Evolutionary conservation across 2,329 filamentous ascomycete species (phyloP), one percentile per base, ranked within the genome.

Genomic region (Decorospora gaudefroyi): DNA sequence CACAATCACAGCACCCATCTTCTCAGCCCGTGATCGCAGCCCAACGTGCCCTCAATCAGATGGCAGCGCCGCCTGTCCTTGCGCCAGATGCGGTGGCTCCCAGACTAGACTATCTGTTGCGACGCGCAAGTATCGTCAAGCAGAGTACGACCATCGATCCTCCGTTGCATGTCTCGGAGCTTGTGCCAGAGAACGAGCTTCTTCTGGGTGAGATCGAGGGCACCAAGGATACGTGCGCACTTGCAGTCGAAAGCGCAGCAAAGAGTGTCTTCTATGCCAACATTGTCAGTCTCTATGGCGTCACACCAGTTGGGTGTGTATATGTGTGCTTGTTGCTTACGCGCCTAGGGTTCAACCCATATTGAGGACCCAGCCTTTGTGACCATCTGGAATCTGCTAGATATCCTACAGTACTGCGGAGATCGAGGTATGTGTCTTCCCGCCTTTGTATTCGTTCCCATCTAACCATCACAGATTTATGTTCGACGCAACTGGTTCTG

Each of bases 381-480:
- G 35, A 81, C 84, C 48, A 82, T 97, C 52, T 99, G 92, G 92
- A 93, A 96, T 65, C 77, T 99, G 4, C 81, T 99, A 44, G 95
- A 99, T 65, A 84, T 97, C 28, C 78, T 96, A n/a, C 86, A 88
- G 1, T 84, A 95, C 25, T 84, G 95, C 49, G 91, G 90, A 48
- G 92, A 96, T 64, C 82, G 85, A 65, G 87, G 86, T 76, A 79
- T 79, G 74, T 84, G 76, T 66, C 18, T 9, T 12, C 7, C 9
- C 6, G 2, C 18, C 5, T 4, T 11, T 28, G 7, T 12, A 16
- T 4, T 6, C 4, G 6, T 17, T 5, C 4, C 10, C 7, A 2
- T n/a, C 53, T 62, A 34, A 63, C 34, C 6, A n/a, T 1, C 1
- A 46, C 72, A 72, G 74, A 71, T 8, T 63, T 81, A 59, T 85